Evolutionary conservation across 2,329 filamentous ascomycete species (phyloP), one percentile per base, ranked within the genome.

Genomic region (Emmonsiellopsis sp.): DNA sequence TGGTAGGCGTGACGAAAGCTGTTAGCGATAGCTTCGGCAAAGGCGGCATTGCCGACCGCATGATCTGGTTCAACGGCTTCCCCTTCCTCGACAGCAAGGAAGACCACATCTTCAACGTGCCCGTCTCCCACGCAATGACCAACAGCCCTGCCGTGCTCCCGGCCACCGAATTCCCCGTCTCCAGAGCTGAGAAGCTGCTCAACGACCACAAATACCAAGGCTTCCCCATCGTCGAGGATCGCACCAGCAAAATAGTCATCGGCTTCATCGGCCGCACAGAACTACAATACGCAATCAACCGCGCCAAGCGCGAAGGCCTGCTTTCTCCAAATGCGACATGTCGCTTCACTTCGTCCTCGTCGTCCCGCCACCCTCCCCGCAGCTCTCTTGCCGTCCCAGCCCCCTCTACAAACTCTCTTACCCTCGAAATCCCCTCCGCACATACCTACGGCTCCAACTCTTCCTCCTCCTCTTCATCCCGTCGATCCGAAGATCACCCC

Each of bases 51-150:
- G 93, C 93, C 21, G 93, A 98, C 68, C 86, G 90, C 57, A 95
- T 96, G 88, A 98, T 98, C 62, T 95, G 90, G 86, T 95, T 96
- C 73, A 97, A 89, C 62, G 93, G 93, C 1, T 95, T 96, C 64
- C 93, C 93, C 0, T 98, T 94, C 71, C 78, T 98, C 2, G 93
- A 98, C 72, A 94, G 87, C 70, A 98, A 98, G 66, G 92, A 97
- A 69, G 93, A 97, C 54, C 91, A 96, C 70, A 91, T 91, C 51
- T 96, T 97, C 69, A 92, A 91, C 46, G 91, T 97, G 0, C 87
- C 93, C 0, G 93, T 97, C 8, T 93, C 88, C 0, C 82, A 88
- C 57, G 88, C 88, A 58, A 96, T 97, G 91, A 91, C 85, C 1
- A 80, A 80, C 2, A 81, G 87, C 50, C 79, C 91, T 0, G 82